Evolutionary conservation across 805 yeast genomes (phyloP).

Genomic region (Clavispora asparagi): DNA sequence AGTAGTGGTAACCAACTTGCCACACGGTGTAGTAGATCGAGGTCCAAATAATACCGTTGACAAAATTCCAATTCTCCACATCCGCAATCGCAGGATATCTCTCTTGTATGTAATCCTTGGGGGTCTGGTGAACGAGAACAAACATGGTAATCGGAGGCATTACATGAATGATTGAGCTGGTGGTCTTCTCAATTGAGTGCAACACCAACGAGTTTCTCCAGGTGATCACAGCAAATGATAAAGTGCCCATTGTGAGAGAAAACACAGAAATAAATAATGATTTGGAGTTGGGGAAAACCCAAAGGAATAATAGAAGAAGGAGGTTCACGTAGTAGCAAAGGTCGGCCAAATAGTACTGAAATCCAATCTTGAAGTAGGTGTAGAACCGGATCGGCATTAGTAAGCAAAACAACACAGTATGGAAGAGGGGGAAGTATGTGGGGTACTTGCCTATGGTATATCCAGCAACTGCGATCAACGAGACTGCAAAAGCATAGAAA

Average conservation of each 20-base stretch:
- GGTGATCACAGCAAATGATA: constrained; percentile 89
- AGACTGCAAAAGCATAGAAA: constrained; percentile 71
- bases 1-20: constrained; percentile 89
- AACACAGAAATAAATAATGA: constrained; percentile 77
- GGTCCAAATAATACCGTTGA: constrained; percentile 69
- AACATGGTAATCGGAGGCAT: constrained; percentile 87
- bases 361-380: constrained; percentile 72
- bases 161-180: constrained; percentile 85
- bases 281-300: constrained; percentile 76
- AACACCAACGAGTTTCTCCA: constrained; percentile 93
- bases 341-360: constrained; percentile 87
- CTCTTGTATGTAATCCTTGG: constrained; percentile 42
- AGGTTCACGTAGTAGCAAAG: constrained; percentile 87
- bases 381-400: constrained; percentile 83
- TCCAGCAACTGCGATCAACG: constrained; percentile 66
- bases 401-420: constrained; percentile 54
- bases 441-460: constrained; percentile 75
- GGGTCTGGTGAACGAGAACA: constrained; percentile 77
- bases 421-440: constrained; percentile 66
- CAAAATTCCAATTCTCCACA: constrained; percentile 61
- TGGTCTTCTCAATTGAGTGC: constrained; percentile 88
- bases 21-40: constrained; percentile 79
- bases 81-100: constrained; percentile 81
- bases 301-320: constrained; percentile 62
- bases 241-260: constrained; percentile 82